These are phyloP conservation scores for Hanseniaspora osmophila DNA, from an alignment of 805 yeast genomes.

Conservation along the genomic window DNA sequence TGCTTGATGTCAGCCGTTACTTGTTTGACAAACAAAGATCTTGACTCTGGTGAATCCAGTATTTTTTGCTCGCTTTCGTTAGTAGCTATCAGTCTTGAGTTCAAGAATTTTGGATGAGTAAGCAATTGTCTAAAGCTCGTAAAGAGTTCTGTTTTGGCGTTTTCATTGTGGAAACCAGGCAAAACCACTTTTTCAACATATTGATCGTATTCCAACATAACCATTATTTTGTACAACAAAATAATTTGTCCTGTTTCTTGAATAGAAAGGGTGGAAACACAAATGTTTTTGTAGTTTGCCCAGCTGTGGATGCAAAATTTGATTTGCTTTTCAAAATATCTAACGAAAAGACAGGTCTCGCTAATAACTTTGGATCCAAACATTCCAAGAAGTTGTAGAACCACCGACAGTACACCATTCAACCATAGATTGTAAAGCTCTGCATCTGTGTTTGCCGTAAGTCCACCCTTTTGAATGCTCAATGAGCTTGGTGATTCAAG, in stretches of 20 bases:
- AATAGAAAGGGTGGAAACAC: constrained; percentile 36
- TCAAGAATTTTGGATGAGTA: constrained; percentile 75
- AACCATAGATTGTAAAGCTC: constrained; percentile 70
- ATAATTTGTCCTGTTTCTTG: constrained; percentile 61
- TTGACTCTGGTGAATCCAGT: constrained; percentile 33
- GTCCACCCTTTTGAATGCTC: constrained; percentile 50
- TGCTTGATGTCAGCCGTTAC: constrained; percentile 38
- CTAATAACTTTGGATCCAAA: constrained; percentile 53
- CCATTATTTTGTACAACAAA: constrained; percentile 45
- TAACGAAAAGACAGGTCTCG: constrained; percentile 49
- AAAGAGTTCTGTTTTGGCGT: constrained; percentile 44
- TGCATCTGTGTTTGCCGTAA: constrained; percentile 37
- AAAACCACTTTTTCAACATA: constrained; percentile 25
- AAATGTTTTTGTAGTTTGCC: constrained; percentile 29
- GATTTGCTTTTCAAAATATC: constrained; percentile 53
- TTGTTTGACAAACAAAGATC: constrained; percentile 29
- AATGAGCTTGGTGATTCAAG: constrained; percentile 63
- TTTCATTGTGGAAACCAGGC: constrained; percentile 45
- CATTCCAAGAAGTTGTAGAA: constrained; percentile 42
- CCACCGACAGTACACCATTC: constrained; percentile 63
- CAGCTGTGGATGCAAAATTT: constrained; percentile 51
- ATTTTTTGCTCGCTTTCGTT: constrained; percentile 50
- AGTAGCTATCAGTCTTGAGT: constrained; percentile 51
- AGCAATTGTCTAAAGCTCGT: constrained; percentile 55
- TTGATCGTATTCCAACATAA: constrained; percentile 36